Base-by-base conservation (phyloP, 805 yeast species). In the Lachancea sp. region DNA sequence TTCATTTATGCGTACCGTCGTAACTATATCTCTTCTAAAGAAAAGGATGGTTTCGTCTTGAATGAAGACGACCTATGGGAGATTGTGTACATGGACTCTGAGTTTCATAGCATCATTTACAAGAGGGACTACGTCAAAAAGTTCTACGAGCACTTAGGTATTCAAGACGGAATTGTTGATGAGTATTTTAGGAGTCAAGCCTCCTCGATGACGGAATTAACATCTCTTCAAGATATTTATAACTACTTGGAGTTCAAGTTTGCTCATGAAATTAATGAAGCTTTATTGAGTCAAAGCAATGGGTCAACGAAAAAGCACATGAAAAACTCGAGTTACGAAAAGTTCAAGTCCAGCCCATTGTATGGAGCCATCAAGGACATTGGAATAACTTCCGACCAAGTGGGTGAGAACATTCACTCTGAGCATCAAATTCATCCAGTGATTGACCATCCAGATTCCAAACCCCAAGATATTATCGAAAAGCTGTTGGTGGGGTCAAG, bases 1-100 rank as follows among this genome's bases (percentile, higher is more conserved):
- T 85, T 88, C 54, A 88, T 92, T 45, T 88, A 95, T 84, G 83
- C 88, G 19, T 95, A 88, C 58, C 83, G 97, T 60, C 84, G 95
- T 64, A 97, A 92, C 62, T 87, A 84, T 57, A 75, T 75, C 22
- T 58, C 61, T 2, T 65, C 71, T 8, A 68, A 66, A 43, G 67
- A 67, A 36, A 68, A 62, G 17, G 67, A 68, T 22, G 74, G 68
- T 9, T 60, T 64, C 21, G 66, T 69, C 1, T 65, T 84, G 41
- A 74, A 70, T 40, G 94, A 83, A 63, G 89, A 86, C 63, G 97
- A 89, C 58, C 68, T 92, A 45, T 92, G 98, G 98, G 75, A 89
- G 56, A 81, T 90, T 48, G 80, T 87, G 11, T 83, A 78, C 47
- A 70, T 88, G 40, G 97, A 90, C 60, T 72, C 88, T 48, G 96